Percentiles rank a stretch among this genome's conserved stretches.
phyloP scores from a whole-genome alignment of 2,329 filamentous ascomycete species.

The Colletotrichum gloeosporioides region DNA sequence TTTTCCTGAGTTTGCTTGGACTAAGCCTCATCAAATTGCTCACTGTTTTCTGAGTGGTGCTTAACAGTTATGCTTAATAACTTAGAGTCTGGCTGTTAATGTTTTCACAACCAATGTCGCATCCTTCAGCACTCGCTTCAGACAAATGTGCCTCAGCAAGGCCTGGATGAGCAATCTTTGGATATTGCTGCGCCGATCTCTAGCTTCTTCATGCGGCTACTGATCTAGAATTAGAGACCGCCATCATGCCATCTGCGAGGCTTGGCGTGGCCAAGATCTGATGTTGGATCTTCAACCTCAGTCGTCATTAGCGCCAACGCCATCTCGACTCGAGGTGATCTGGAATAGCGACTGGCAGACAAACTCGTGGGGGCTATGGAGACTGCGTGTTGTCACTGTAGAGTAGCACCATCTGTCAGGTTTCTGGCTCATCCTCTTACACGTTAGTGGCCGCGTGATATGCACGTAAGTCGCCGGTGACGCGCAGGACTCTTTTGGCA shows the following conservation, averaged over 20 bases:
- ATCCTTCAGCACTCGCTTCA: not conserved
- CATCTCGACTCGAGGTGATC: not conserved
- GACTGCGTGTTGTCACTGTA: not conserved
- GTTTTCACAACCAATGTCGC: not conserved
- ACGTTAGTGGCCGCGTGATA: constrained; percentile 4
- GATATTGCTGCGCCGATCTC: not conserved
- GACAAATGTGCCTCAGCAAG: not conserved
- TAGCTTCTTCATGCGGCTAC: not conserved
- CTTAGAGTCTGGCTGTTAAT: not conserved
- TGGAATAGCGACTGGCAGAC: not conserved
- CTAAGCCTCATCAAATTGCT: not conserved
- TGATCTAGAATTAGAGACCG: not conserved
- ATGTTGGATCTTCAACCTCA: not conserved
- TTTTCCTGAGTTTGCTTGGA: not conserved
- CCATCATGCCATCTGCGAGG: not conserved
- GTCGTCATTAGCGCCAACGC: not conserved
- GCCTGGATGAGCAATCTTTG: not conserved
- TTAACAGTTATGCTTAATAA: not conserved
- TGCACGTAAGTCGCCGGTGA: constrained; percentile 11
- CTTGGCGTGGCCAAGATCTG: not conserved
- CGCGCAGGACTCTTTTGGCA: constrained; percentile 4
- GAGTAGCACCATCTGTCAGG: not conserved
- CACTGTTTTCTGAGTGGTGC: not conserved
- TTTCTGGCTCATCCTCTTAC: not conserved
- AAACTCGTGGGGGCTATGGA: not conserved